Percentiles rank a stretch among this genome's conserved stretches.
Conservation (phyloP, 2,329 filamentous ascomycete species). For the Aspergillus ibericus region DNA sequence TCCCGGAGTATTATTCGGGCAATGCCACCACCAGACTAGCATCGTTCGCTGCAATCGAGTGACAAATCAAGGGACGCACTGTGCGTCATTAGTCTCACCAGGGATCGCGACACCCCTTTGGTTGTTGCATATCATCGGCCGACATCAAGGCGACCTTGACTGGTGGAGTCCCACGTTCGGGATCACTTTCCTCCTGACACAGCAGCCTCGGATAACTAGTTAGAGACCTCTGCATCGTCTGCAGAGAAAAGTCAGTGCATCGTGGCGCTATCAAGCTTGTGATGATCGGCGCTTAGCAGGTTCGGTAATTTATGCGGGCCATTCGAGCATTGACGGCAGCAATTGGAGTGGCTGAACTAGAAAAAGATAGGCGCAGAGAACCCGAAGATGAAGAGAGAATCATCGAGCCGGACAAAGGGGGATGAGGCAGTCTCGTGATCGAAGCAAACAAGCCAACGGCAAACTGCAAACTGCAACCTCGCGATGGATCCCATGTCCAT, state of each 20-base stretch:
- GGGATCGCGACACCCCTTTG: not conserved
- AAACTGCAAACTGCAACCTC: not conserved
- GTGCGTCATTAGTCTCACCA: not conserved
- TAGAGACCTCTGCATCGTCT: not conserved
- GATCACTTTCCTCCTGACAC: not conserved
- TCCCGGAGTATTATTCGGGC: not conserved
- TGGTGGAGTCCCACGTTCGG: not conserved
- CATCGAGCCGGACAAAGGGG: not conserved
- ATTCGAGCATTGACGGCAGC: not conserved
- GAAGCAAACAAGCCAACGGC: not conserved
- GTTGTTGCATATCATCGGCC: not conserved
- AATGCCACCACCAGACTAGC: not conserved
- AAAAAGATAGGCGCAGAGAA: not conserved
- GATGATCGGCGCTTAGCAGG: conserved; percentile 12
- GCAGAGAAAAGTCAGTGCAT: conserved; percentile 1
- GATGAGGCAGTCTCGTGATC: not conserved
- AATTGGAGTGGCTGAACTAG: not conserved
- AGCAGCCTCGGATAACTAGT: not conserved
- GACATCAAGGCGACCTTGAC: not conserved
- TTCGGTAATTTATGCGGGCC: not conserved
- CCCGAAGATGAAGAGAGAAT: not conserved
- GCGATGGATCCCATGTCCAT: not conserved
- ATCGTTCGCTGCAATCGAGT: not conserved
- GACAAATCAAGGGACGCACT: not conserved
- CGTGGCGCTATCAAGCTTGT: conserved; percentile 6